Percentiles rank a stretch among this genome's conserved stretches.
These are phyloP conservation scores for Phytophthora palmivora DNA, from an alignment of 352 stramenopile genomes.

Conservation along the genomic window DNA sequence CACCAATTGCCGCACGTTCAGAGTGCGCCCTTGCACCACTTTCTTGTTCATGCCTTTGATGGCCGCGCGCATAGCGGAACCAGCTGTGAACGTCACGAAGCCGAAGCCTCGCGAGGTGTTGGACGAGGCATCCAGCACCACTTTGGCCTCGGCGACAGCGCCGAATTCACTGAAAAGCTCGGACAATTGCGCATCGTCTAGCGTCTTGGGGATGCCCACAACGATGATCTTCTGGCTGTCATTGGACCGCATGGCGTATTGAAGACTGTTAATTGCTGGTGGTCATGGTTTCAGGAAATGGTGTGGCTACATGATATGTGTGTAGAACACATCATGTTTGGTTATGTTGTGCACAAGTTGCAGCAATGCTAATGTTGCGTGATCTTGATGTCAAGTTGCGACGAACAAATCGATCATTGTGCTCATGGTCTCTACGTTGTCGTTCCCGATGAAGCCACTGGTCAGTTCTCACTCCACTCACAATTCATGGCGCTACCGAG, in stretches of 20 bases:
- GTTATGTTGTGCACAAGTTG: too few species aligned
- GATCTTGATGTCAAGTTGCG: too few species aligned
- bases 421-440: too few species aligned
- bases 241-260: slow-evolving; percentile 74
- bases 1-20: slow-evolving; percentile 79
- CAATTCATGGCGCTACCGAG: not conserved
- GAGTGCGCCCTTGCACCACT: slow-evolving; percentile 67
- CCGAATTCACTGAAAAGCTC: slow-evolving; percentile 83
- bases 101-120: slow-evolving; percentile 79
- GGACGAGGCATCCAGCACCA: slow-evolving; percentile 67
- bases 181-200: slow-evolving; percentile 70
- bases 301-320: too few species aligned
- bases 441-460: too few species aligned
- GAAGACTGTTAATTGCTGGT: too few species aligned
- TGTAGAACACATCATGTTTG: too few species aligned
- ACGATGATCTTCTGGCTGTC: slow-evolving; percentile 89
- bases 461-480: too few species aligned
- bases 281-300: too few species aligned
- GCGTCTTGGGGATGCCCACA: slow-evolving; percentile 76
- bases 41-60: slow-evolving; percentile 85
- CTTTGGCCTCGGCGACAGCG: slow-evolving; percentile 73
- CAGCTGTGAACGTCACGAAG: slow-evolving; percentile 84
- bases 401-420: too few species aligned
- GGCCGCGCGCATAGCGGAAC: slow-evolving; percentile 71
- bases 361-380: too few species aligned